A percentile compares a stretch with the other conserved stretches of the same genome.
Evolutionary conservation across 805 yeast species (phyloP).

Genomic region (Candida succiphila): DNA sequence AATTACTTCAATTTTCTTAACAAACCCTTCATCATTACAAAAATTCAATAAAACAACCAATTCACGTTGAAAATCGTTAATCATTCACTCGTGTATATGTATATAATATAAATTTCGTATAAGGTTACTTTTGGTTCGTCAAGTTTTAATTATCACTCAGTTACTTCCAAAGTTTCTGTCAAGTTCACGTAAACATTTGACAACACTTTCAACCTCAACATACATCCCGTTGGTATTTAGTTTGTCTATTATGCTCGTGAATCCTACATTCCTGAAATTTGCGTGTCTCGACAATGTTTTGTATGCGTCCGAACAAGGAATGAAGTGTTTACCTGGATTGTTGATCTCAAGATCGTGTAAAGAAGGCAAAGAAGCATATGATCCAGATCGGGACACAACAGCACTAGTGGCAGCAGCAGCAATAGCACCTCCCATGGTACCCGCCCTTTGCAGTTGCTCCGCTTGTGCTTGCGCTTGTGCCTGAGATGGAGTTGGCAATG

Average conservation of each 20-base stretch:
- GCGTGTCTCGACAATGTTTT: slow-evolving; percentile 78
- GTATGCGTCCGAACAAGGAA: slow-evolving; percentile 87
- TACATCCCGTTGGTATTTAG: slow-evolving; percentile 78
- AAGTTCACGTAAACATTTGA: slow-evolving; percentile 71
- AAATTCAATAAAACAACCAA: too few relatives aligned
- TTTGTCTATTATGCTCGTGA: slow-evolving; percentile 63
- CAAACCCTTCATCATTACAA: too few relatives aligned
- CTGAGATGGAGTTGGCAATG: background rate
- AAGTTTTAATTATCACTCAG: too few relatives aligned
- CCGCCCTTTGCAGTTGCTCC: slow-evolving; percentile 8
- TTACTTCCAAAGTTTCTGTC: slow-evolving; percentile 48
- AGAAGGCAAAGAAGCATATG: slow-evolving; percentile 15
- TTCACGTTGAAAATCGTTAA: background rate
- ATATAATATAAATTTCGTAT: background rate
- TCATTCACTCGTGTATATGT: background rate
- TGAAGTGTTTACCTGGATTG: slow-evolving; percentile 40
- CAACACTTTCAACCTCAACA: slow-evolving; percentile 87
- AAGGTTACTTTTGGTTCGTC: too few relatives aligned
- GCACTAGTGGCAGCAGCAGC: slow-evolving; percentile 4
- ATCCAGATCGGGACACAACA: slow-evolving; percentile 8
- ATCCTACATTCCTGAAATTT: slow-evolving; percentile 62
- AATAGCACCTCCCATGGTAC: slow-evolving; percentile 2
- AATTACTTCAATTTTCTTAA: too few relatives aligned
- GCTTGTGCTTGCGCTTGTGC: slow-evolving; percentile 1
- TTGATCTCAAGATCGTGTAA: slow-evolving; percentile 18